Evolutionary conservation across 139 green algal genomes (phyloP).

Genomic region (Closterium sp.): DNA sequence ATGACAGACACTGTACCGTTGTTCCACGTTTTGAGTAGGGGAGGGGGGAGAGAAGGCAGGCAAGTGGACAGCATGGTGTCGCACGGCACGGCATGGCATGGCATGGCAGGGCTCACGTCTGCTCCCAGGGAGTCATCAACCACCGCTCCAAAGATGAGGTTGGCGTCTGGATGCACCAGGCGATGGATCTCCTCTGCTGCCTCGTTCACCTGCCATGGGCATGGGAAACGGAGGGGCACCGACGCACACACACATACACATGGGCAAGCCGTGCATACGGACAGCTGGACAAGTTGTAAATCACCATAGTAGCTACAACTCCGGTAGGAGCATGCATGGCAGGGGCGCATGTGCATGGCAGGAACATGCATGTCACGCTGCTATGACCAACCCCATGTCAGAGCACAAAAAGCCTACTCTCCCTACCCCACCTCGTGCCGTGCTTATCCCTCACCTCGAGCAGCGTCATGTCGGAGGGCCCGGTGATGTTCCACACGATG

Average conservation of each 20-base stretch:
- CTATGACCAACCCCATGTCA: too few species aligned
- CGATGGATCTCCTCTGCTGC: slow-evolving; percentile 5
- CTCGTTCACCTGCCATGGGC: neutral
- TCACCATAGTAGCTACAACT: too few species aligned
- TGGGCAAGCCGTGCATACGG: neutral
- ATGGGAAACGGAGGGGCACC: neutral
- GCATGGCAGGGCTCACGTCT: neutral
- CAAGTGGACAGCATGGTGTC: neutral
- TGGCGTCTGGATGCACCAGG: slow-evolving; percentile 85
- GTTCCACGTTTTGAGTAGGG: too few species aligned
- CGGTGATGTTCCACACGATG: slow-evolving; percentile 98
- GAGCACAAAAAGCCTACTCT: too few species aligned
- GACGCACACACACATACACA: neutral
- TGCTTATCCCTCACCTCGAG: neutral
- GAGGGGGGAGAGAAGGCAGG: too few species aligned
- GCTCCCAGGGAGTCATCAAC: slow-evolving; percentile 62
- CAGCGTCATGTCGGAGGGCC: slow-evolving; percentile 74
- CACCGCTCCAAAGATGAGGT: slow-evolving; percentile 96
- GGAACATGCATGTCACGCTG: too few species aligned
- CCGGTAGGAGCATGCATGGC: too few species aligned
- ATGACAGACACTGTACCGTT: too few species aligned
- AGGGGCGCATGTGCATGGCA: too few species aligned
- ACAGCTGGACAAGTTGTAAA: too few species aligned
- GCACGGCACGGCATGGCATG: neutral
- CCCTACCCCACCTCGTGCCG: too few species aligned